phyloP scores from a whole-genome alignment of 2,329 filamentous ascomycete genomes.

The Magnaporthiopsis incrustans region DNA sequence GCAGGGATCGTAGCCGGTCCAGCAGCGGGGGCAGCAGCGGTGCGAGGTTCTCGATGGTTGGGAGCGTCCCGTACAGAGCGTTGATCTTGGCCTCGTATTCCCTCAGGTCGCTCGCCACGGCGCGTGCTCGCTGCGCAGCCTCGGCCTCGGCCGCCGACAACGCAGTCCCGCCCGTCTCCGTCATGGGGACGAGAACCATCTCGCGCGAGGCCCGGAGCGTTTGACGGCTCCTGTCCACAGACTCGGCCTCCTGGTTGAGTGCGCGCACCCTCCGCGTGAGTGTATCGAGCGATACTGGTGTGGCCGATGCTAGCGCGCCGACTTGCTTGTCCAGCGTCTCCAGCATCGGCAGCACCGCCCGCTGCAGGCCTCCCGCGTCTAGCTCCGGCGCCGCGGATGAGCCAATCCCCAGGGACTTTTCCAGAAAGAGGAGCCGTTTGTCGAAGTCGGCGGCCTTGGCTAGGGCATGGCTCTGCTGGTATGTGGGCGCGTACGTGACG shows the following conservation, averaged over 20 bases:
- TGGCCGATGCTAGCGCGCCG: conserved; percentile 63
- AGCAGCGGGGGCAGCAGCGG: conserved; percentile 80
- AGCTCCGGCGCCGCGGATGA: conserved; percentile 58
- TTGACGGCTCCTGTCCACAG: conserved; percentile 56
- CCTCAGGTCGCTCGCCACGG: conserved; percentile 34
- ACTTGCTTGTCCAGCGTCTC: conserved; percentile 76
- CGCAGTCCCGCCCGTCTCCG: conserved; percentile 13
- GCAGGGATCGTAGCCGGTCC: conserved; percentile 75
- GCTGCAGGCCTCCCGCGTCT: conserved; percentile 45
- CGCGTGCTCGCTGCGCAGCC: conserved; percentile 23
- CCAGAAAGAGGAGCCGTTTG: conserved; percentile 66
- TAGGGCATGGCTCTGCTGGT: conserved; percentile 62
- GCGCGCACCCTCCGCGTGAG: conserved; percentile 62
- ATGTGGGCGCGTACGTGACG: conserved; percentile 55
- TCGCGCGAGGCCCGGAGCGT: conserved; percentile 53
- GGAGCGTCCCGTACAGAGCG: conserved; percentile 78
- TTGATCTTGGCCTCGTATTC: conserved; percentile 80
- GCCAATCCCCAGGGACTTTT: conserved; percentile 73
- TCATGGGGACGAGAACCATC: conserved; percentile 13
- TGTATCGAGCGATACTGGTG: conserved; percentile 63
- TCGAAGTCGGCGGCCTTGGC: conserved; percentile 85
- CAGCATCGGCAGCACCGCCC: conserved; percentile 74
- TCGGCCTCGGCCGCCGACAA: conserved; percentile 26
- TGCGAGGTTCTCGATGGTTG: conserved; percentile 78
- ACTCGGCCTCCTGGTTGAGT: conserved; percentile 65